phyloP scores from a whole-genome alignment of 192 early-diverging fungal species.

The Coemansia sp. region DNA sequence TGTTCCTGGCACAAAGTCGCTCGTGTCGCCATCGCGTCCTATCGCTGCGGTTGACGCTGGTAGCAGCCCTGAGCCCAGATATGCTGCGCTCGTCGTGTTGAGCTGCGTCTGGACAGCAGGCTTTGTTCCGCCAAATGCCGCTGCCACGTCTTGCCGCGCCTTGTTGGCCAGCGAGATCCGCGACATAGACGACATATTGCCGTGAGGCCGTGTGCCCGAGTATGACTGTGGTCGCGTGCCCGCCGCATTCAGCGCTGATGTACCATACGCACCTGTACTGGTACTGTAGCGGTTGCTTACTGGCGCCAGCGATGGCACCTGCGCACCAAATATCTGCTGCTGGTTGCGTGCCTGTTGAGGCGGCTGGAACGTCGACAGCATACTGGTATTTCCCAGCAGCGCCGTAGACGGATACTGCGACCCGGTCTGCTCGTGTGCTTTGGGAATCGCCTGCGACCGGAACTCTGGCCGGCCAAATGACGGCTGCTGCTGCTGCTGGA shows the following conservation, averaged over 20 bases:
- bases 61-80: neutral
- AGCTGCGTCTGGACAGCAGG: neutral
- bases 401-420: constrained; percentile 1
- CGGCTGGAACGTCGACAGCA: constrained; percentile 10
- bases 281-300: neutral
- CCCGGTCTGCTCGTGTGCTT: constrained; percentile 4
- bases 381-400: neutral
- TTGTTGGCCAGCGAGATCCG: constrained; percentile 19
- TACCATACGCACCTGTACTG: constrained; percentile 4
- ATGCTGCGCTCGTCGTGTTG: constrained; percentile 1
- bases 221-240: constrained; percentile 10
- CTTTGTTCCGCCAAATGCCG: neutral
- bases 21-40: neutral
- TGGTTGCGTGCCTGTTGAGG: constrained; percentile 22
- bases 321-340: constrained; percentile 12
- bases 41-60: neutral
- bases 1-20: constrained; percentile 45
- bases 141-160: constrained; percentile 11
- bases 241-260: constrained; percentile 2
- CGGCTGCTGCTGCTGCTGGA: constrained; percentile 22
- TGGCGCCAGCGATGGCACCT: neutral
- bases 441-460: constrained; percentile 9
- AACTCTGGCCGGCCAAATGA: constrained; percentile 7
- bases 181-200: constrained; percentile 7
- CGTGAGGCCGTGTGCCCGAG: constrained; percentile 11